A percentile compares a stretch with the other conserved stretches of the same genome.
Evolutionary conservation across 2,329 filamentous ascomycete genomes (phyloP).

Genomic region (Exserohilum rostratum): DNA sequence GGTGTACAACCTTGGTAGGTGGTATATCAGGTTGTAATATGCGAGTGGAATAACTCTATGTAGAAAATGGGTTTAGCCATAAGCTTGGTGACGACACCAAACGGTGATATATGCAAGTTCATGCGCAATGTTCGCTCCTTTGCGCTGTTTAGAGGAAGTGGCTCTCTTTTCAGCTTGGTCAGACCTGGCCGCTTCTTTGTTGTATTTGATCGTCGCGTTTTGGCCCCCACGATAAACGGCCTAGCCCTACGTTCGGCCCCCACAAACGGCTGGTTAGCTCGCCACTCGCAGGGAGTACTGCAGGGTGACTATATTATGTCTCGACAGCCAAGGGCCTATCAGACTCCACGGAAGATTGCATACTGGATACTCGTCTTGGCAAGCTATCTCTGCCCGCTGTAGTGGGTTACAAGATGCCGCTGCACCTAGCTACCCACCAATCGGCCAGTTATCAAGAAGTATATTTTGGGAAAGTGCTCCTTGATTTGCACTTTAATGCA

Average conservation of each 20-base stretch:
- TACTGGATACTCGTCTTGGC: neutral
- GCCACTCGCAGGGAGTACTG: neutral
- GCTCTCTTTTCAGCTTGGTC: too few species aligned
- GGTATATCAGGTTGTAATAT: neutral
- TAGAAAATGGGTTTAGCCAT: neutral
- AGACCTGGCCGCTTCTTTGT: too few species aligned
- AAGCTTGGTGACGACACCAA: too few species aligned
- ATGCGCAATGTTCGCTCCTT: too few species aligned
- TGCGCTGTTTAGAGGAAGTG: too few species aligned
- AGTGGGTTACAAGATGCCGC: neutral
- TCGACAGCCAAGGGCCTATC: neutral
- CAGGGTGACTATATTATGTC: neutral
- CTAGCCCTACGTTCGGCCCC: neutral
- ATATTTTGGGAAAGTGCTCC: neutral
- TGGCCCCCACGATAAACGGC: neutral
- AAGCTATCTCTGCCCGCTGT: neutral
- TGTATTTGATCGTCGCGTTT: neutral
- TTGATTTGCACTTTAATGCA: neutral
- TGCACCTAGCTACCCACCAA: neutral
- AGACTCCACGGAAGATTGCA: neutral
- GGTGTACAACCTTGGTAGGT: constrained; percentile 49
- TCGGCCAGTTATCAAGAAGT: neutral
- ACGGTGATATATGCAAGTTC: too few species aligned
- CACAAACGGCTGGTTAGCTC: neutral
- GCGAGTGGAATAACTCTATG: neutral